Base-by-base conservation (phyloP, 441 rosid species). In the Eugenia klotzschiana region DNA sequence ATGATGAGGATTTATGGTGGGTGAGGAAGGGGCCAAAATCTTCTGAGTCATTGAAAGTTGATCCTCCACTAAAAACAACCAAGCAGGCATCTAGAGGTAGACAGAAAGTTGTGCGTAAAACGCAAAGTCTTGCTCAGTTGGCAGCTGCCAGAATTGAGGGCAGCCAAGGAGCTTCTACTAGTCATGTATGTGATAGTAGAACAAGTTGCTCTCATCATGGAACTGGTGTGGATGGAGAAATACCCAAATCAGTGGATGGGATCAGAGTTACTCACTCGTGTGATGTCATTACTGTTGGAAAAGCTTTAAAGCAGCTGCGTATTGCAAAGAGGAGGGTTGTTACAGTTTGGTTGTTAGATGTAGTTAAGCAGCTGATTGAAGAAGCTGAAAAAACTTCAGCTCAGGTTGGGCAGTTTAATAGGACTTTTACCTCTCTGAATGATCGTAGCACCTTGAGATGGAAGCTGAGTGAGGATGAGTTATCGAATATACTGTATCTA, bases 1-100 rank as follows among this genome's bases (percentile, higher is more conserved):
- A 95, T 85, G 97, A 94, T 87, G 99, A 98, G 89, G 98, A 95
- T 90, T 90, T 85, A 82, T 98, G 99, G 99, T 98, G 99, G 99
- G 86, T 87, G 87, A 91, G 92, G 89, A 98, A 94, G 91, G 98
- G 94, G 50, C 85, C 87, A 15, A 94, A 92, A 91, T 83, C 87
- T 37, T 33, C 84, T 33, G 98, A 94, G 84, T 86, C 91, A 33
- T 85, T 88, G 86, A 98, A 91, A 92, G 90, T 87, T 89, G 99
- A 98, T 87, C 89, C 92, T 46, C 91, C 90, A 18, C 85, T 89
- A 55, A 96, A 96, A 87, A 80, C 91, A 81, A 87, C 90, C 46
- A 96, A 98, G 86, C 99, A 92, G 89, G 91, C 90, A 55, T 82
- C 96, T 58, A 92, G 94, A 79, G 94, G 98, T 84, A 94, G 98